A percentile compares a stretch with the other conserved stretches of the same genome.
phyloP scores from a whole-genome alignment of 768 basidiomycete genomes.

The Cyathus striatus region DNA sequence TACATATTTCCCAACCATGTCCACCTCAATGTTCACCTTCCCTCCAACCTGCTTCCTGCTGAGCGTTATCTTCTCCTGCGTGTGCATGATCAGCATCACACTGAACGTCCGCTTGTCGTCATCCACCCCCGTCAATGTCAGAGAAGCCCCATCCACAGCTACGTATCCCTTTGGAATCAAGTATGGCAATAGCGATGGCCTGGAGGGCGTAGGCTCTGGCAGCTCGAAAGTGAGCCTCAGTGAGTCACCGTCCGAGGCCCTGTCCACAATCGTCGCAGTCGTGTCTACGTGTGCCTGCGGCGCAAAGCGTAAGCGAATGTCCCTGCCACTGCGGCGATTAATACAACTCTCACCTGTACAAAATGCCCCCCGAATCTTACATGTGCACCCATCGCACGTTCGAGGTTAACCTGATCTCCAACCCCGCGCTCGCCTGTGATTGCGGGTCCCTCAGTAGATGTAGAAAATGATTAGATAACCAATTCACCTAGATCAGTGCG shows the following conservation, averaged over 20 bases:
- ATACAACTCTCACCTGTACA: slow-evolving; percentile 69
- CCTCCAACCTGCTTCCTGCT: slow-evolving; percentile 68
- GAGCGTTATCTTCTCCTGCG: slow-evolving; percentile 83
- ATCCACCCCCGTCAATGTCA: slow-evolving; percentile 83
- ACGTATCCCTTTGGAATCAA: slow-evolving; percentile 94
- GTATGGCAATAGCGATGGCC: slow-evolving; percentile 69
- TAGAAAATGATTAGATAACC: slow-evolving; percentile 1
- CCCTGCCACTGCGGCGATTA: too few species aligned
- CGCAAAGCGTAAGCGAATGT: not conserved
- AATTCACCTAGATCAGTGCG: slow-evolving; percentile 81
- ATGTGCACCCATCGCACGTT: slow-evolving; percentile 92
- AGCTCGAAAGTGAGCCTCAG: slow-evolving; percentile 80
- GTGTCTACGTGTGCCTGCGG: slow-evolving; percentile 88
- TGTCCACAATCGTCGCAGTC: slow-evolving; percentile 71
- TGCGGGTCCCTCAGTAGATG: not conserved
- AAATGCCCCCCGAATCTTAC: slow-evolving; percentile 95
- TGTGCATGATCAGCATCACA: slow-evolving; percentile 95
- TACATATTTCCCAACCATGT: slow-evolving; percentile 92
- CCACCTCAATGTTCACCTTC: slow-evolving; percentile 92
- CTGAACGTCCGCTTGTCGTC: slow-evolving; percentile 61
- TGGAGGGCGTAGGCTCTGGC: slow-evolving; percentile 47
- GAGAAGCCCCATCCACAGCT: slow-evolving; percentile 88
- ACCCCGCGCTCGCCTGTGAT: slow-evolving; percentile 73
- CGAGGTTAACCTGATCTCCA: slow-evolving; percentile 84
- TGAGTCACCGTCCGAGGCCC: slow-evolving; percentile 79